Conservation (phyloP, 805 yeast species). For the Pichia paraexigua region DNA sequence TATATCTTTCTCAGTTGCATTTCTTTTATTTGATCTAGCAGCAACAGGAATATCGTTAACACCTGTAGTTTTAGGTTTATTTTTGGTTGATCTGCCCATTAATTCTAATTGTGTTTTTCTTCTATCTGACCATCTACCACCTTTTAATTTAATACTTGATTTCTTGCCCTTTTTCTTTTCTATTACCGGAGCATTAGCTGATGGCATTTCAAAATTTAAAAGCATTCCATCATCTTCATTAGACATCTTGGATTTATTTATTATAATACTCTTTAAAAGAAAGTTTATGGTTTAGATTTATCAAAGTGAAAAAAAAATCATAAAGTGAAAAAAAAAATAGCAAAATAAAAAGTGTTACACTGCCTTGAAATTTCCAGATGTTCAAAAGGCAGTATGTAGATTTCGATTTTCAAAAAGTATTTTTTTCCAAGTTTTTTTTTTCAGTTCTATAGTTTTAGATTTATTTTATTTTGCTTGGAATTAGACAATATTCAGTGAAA, state of each 20-base stretch:
- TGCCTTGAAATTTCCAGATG: not conserved
- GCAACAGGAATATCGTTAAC: slow-evolving; percentile 11
- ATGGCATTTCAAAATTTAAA: slow-evolving; percentile 53
- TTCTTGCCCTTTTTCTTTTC: slow-evolving; percentile 13
- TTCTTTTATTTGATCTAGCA: slow-evolving; percentile 3
- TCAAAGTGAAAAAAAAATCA: not conserved
- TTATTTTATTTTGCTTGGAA: not conserved
- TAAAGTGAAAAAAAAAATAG: not conserved
- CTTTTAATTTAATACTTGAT: slow-evolving; percentile 36
- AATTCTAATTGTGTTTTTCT: slow-evolving; percentile 48
- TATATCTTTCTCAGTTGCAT: no score
- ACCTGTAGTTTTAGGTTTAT: slow-evolving; percentile 5
- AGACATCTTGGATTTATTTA: slow-evolving; percentile 6
- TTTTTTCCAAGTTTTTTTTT: not conserved
- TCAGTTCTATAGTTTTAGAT: not conserved
- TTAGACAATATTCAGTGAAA: not conserved
- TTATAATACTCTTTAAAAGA: not conserved
- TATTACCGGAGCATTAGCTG: slow-evolving; percentile 15
- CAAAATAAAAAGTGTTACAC: not conserved
- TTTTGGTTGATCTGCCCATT: slow-evolving; percentile 34
- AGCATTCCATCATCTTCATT: slow-evolving; percentile 51
- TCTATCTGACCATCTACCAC: slow-evolving; percentile 81
- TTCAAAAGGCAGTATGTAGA: no score
- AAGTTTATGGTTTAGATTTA: not conserved
- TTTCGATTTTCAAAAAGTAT: no score